Evolutionary conservation across 768 basidiomycete genomes (phyloP).

Genomic region (Phanerochaete carnosa): DNA sequence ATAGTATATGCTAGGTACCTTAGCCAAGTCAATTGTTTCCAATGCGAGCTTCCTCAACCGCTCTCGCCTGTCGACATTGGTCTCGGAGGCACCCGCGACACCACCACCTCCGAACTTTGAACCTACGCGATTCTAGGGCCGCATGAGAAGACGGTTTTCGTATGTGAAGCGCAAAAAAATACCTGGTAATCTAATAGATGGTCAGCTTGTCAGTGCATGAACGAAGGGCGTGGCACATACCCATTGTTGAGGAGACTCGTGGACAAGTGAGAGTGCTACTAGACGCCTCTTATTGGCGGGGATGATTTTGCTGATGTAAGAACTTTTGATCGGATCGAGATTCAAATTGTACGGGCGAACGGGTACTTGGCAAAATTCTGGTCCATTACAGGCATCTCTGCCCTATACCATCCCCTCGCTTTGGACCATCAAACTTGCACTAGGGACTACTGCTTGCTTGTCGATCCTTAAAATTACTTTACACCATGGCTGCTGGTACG

Average conservation of each 20-base stretch:
- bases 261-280: background rate
- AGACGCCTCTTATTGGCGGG: background rate
- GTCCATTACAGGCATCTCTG: background rate
- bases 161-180: conserved; percentile 11
- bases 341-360: background rate
- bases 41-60: conserved; percentile 91
- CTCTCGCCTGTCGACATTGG: conserved; percentile 93
- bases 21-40: conserved; percentile 97
- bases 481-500: conserved; percentile 41
- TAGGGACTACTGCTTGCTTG: background rate
- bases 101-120: conserved; percentile 96
- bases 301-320: conserved; percentile 2
- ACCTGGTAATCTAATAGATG: conserved; percentile 64
- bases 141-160: background rate
- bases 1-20: conserved; percentile 46
- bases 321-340: conserved; percentile 2
- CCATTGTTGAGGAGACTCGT: conserved; percentile 6
- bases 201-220: background rate
- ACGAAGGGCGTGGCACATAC: conserved; percentile 19
- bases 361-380: conserved; percentile 6
- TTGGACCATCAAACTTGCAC: background rate
- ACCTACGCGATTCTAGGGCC: conserved; percentile 81
- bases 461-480: background rate
- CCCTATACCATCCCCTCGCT: background rate
- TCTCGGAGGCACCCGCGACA: conserved; percentile 92